Evolutionary conservation across 495 filamentous ascomycete genomes (phyloP).

Genomic region (Penicillium lagena): DNA sequence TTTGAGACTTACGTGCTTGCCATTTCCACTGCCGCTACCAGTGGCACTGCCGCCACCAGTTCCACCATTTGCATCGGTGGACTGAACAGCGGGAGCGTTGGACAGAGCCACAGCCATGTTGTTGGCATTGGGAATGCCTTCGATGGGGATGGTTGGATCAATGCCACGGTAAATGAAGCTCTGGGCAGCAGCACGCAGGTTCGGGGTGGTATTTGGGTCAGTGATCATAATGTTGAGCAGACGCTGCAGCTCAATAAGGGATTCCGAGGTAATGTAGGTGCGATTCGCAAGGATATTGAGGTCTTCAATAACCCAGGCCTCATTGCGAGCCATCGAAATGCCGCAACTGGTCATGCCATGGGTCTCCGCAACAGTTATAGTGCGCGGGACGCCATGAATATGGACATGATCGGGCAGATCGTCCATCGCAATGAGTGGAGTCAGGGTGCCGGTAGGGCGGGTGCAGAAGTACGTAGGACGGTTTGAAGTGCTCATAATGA

Average conservation of each 20-base stretch:
- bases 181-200: conserved; percentile 15
- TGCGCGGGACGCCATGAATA: conserved; percentile 29
- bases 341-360: conserved; percentile 44
- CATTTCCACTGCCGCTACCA: no score
- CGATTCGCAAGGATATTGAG: conserved; percentile 6
- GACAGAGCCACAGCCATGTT: not conserved
- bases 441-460: conserved; percentile 50
- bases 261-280: not conserved
- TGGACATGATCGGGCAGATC: conserved; percentile 44
- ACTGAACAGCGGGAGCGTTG: no score
- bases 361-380: conserved; percentile 27
- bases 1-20: not conserved
- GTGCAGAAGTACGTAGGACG: conserved; percentile 47
- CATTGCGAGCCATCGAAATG: conserved; percentile 16
- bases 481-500: not conserved
- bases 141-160: not conserved
- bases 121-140: not conserved
- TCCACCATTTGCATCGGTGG: no score
- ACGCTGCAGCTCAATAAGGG: conserved; percentile 9
- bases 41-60: no score
- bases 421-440: conserved; percentile 60
- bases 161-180: conserved; percentile 3
- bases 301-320: conserved; percentile 30
- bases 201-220: conserved; percentile 6
- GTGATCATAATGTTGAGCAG: conserved; percentile 15